Conservation (phyloP, 805 yeast species). For the Phaffomyces opuntiae region DNA sequence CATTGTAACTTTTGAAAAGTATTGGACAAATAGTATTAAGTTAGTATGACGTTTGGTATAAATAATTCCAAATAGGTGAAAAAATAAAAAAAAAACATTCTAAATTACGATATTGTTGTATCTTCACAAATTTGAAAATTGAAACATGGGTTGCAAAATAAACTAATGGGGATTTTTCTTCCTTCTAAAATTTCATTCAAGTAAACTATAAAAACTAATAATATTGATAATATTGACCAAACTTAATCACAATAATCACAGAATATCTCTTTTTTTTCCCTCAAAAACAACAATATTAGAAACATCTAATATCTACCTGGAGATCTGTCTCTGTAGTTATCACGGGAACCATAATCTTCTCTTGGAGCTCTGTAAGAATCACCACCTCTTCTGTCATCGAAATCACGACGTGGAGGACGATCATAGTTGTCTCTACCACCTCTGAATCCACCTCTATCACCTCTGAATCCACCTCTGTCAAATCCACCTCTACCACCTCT, state of each 20-base stretch:
- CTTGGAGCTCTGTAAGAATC: slow-evolving; percentile 23
- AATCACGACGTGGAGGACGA: slow-evolving; percentile 11
- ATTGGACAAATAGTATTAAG: background rate
- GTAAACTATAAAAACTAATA: slow-evolving; percentile 4
- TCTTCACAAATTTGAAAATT: background rate
- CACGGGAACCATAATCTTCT: slow-evolving; percentile 30
- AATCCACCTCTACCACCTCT: slow-evolving; percentile 7
- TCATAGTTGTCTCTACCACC: slow-evolving; percentile 5
- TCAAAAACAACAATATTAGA: background rate
- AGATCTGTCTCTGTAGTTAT: slow-evolving; percentile 63
- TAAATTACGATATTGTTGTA: background rate
- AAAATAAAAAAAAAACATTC: background rate
- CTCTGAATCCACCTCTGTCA: slow-evolving; percentile 23
- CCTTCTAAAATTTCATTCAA: slow-evolving; percentile 5
- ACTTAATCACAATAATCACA: background rate
- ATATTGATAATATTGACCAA: background rate
- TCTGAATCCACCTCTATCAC: slow-evolving; percentile 2
- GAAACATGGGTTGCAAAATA: background rate
- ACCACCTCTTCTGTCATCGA: slow-evolving; percentile 7
- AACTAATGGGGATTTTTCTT: background rate
- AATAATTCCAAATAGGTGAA: background rate
- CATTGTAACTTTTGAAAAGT: too few species aligned
- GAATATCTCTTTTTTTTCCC: background rate
- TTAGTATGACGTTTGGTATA: background rate
- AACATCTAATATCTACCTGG: slow-evolving; percentile 56